phyloP scores from a whole-genome alignment of 108 stramenopile genomes.

The Phaeodactylum tricornutum region DNA sequence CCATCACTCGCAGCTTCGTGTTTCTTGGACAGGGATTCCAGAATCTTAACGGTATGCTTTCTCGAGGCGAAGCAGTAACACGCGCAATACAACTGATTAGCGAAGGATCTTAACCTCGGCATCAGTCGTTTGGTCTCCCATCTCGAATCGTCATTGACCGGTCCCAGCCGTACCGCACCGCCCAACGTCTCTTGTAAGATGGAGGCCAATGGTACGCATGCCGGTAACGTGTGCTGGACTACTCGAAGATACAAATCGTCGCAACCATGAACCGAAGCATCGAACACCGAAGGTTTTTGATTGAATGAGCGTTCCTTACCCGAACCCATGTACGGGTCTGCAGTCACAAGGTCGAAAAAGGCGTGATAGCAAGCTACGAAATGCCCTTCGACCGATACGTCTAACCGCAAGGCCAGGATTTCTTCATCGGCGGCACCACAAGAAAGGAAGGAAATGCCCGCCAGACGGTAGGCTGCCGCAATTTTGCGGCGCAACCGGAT shows the following conservation, averaged over 20 bases:
- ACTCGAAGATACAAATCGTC: conserved; percentile 2
- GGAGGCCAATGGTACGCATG: not conserved
- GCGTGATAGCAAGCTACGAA: conserved; percentile 7
- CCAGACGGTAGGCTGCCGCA: conserved; percentile 9
- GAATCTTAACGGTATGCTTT: too few species aligned
- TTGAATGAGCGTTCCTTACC: not conserved
- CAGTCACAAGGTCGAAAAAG: conserved; percentile 7
- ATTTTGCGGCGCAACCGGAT: too few species aligned
- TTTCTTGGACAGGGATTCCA: too few species aligned
- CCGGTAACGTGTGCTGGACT: conserved; percentile 13
- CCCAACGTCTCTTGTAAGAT: not conserved
- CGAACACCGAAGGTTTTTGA: too few species aligned
- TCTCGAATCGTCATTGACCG: not conserved
- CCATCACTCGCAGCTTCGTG: too few species aligned
- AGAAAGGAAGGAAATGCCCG: conserved; percentile 5
- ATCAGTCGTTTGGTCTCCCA: not conserved
- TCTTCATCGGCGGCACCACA: conserved; percentile 3
- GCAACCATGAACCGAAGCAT: too few species aligned
- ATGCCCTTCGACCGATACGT: conserved; percentile 7
- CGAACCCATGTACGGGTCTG: not conserved
- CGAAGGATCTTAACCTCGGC: not conserved
- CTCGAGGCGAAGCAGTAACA: too few species aligned
- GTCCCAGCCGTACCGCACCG: not conserved
- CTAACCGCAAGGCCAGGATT: conserved; percentile 7
- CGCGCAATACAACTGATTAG: not conserved